These are phyloP conservation scores for Lupinus albus DNA, from an alignment of 306 rosid species.

Conservation along the genomic window DNA sequence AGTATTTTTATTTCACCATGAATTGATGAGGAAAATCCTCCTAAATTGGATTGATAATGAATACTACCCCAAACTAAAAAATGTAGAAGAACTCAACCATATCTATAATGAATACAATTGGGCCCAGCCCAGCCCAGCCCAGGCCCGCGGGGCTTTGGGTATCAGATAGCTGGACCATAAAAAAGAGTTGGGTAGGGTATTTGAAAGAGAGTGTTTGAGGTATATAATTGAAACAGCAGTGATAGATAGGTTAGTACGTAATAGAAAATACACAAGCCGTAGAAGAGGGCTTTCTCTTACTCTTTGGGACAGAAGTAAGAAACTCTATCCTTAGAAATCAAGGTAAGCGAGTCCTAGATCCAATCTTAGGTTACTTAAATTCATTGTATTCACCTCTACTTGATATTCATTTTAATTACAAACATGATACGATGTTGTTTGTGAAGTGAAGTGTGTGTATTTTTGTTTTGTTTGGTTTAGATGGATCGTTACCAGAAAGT, in stretches of 20 bases:
- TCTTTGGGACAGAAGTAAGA: too few species aligned
- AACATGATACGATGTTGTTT: too few species aligned
- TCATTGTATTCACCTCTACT: not conserved
- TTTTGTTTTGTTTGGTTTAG: slow-evolving; percentile 31
- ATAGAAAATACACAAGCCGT: slow-evolving; percentile 92
- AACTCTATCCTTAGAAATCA: slow-evolving; percentile 23
- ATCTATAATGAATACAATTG: not conserved
- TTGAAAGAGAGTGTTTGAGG: slow-evolving; percentile 34
- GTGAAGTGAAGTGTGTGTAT: not conserved
- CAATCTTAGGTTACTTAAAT: not conserved
- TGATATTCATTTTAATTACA: not conserved
- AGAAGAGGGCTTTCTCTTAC: slow-evolving; percentile 68
- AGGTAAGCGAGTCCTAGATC: slow-evolving; percentile 45
- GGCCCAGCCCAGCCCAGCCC: slow-evolving; percentile 36
- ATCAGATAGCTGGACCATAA: slow-evolving; percentile 15
- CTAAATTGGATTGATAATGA: too few species aligned
- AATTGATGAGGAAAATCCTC: too few species aligned
- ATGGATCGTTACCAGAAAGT: slow-evolving; percentile 98
- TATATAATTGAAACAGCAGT: slow-evolving; percentile 47
- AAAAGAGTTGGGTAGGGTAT: slow-evolving; percentile 67
- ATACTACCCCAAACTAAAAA: too few species aligned
- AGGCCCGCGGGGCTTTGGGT: not conserved
- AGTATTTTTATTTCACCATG: too few species aligned
- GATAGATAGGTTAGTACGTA: slow-evolving; percentile 65
- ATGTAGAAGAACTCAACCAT: too few species aligned